Conservation (phyloP, 768 basidiomycete species). For the Macrolepiota dolichaula region DNA sequence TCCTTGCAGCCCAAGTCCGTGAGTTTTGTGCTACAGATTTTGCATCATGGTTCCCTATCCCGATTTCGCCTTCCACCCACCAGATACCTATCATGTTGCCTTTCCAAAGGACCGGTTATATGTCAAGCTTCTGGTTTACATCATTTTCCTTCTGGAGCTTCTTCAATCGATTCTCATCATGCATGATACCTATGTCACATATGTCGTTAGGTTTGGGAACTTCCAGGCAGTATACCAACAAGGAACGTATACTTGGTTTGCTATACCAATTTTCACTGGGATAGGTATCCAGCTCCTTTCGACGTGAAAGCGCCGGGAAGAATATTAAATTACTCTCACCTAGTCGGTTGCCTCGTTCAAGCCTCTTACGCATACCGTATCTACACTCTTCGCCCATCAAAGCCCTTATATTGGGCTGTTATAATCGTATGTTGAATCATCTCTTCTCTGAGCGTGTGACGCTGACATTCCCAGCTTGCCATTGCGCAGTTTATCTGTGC, state of each 20-base stretch:
- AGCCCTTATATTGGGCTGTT: background rate
- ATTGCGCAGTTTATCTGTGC: conserved; percentile 4
- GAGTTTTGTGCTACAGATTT: conserved; percentile 12
- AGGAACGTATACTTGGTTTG: conserved; percentile 21
- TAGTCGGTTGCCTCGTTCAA: conserved; percentile 1
- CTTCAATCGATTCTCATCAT: conserved; percentile 24
- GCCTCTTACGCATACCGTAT: conserved; percentile 2
- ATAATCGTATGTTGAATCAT: background rate
- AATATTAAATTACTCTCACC: background rate
- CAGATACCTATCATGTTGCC: conserved; percentile 29
- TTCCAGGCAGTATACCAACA: conserved; percentile 15
- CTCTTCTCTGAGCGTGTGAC: background rate
- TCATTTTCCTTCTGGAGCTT: conserved; percentile 22
- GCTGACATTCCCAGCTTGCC: conserved; percentile 1
- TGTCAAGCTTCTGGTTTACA: conserved; percentile 25
- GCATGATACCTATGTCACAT: conserved; percentile 22
- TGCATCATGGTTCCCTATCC: no score
- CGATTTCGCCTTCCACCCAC: background rate
- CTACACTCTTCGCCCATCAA: background rate
- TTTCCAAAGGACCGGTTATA: conserved; percentile 26
- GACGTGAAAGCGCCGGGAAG: background rate
- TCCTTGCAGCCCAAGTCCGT: conserved; percentile 30
- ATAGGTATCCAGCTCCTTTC: conserved; percentile 8
- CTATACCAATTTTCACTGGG: conserved; percentile 24
- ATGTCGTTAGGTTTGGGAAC: conserved; percentile 24